Percentiles rank a stretch among this genome's conserved stretches.
Evolutionary conservation across 2,329 filamentous ascomycete species (phyloP).

Genomic region (Ascochyta pisi): DNA sequence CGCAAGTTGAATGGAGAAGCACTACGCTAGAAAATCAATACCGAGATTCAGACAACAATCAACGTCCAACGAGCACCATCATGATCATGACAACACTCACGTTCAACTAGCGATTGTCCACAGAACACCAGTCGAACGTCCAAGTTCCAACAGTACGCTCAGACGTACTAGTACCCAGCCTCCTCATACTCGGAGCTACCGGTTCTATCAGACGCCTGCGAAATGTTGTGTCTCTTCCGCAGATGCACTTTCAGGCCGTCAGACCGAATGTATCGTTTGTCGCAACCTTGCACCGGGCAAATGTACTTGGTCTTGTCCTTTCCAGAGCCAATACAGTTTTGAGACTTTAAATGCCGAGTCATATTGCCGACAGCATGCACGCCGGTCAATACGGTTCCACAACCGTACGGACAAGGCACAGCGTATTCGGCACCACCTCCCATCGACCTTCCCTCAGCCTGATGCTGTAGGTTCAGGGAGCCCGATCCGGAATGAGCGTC

Average conservation of each 20-base stretch:
- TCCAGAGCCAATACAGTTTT: constrained; percentile 26
- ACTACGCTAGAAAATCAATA: no score
- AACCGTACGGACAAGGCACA: constrained; percentile 30
- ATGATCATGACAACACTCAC: no score
- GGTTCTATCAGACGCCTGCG: constrained; percentile 7
- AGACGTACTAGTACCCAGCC: constrained; percentile 1
- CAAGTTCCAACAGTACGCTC: neutral
- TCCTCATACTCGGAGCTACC: constrained; percentile 1
- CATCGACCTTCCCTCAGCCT: neutral
- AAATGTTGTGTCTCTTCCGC: constrained; percentile 24
- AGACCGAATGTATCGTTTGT: constrained; percentile 33
- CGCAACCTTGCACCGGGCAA: constrained; percentile 30
- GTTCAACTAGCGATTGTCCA: no score
- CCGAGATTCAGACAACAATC: no score
- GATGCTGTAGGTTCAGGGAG: neutral
- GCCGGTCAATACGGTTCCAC: constrained; percentile 31
- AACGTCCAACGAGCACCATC: no score
- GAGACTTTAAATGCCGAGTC: constrained; percentile 36
- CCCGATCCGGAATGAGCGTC: neutral
- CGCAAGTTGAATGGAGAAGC: no score
- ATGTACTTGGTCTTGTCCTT: constrained; percentile 21
- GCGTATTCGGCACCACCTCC: constrained; percentile 6
- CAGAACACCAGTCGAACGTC: no score
- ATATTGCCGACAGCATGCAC: constrained; percentile 39
- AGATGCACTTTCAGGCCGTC: constrained; percentile 33